These are phyloP conservation scores for Neonectria punicea DNA, from an alignment of 2,329 filamentous ascomycete genomes.

Conservation along the genomic window DNA sequence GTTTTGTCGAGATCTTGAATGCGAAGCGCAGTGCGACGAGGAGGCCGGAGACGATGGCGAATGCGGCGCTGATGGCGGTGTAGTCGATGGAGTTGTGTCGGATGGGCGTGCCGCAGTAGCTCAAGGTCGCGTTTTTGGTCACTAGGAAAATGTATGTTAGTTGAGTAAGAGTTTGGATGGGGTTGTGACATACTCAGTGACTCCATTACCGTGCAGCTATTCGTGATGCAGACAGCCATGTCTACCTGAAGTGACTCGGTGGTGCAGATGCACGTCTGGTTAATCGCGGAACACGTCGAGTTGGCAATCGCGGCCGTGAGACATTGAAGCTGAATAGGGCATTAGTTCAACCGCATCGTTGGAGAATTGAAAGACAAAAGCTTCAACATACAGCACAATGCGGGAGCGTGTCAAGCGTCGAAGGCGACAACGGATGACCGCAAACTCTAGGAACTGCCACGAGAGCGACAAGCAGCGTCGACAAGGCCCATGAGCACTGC, in stretches of 20 bases:
- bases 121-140: neutral
- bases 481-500: neutral
- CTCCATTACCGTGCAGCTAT: neutral
- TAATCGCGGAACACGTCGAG: neutral
- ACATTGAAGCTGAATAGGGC: neutral
- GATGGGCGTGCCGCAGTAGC: neutral
- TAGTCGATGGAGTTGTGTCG: neutral
- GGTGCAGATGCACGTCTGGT: conserved; percentile 1
- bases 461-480: neutral
- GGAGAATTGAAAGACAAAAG: neutral
- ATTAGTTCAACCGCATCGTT: neutral
- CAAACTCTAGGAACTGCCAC: neutral
- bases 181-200: neutral
- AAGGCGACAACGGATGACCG: neutral
- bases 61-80: neutral
- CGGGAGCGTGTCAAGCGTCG: neutral
- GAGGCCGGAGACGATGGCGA: neutral
- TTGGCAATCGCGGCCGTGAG: neutral
- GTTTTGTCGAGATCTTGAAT: neutral
- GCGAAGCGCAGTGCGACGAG: neutral
- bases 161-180: neutral
- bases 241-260: neutral
- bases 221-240: neutral
- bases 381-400: neutral
- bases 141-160: neutral